phyloP scores from a whole-genome alignment of 2,329 filamentous ascomycete genomes.

The Trichoderma sp. region DNA sequence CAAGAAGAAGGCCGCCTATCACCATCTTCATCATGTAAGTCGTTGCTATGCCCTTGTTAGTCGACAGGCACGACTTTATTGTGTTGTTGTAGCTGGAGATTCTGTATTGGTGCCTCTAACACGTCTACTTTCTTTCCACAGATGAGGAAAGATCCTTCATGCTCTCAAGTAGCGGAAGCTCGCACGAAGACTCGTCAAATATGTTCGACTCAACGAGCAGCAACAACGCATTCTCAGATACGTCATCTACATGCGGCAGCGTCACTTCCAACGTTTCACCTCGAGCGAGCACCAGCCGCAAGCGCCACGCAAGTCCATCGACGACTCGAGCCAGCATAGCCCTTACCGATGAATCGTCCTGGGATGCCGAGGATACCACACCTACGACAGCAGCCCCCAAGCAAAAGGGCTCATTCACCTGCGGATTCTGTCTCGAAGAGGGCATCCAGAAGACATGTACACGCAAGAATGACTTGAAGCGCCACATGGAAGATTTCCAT shows the following conservation, averaged over 20 bases:
- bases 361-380: conserved; percentile 25
- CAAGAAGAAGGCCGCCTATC: conserved; percentile 32
- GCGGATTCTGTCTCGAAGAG: conserved; percentile 43
- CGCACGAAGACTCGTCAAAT: conserved; percentile 36
- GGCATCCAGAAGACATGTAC: conserved; percentile 43
- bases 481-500: conserved; percentile 49
- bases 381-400: conserved; percentile 30
- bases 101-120: background rate
- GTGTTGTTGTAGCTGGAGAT: background rate
- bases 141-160: conserved; percentile 35
- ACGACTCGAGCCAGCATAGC: conserved; percentile 11
- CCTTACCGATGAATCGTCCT: conserved; percentile 23
- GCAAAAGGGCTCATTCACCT: conserved; percentile 39
- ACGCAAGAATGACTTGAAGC: conserved; percentile 48
- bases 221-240: conserved; percentile 39
- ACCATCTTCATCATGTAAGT: conserved; percentile 32
- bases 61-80: background rate
- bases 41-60: background rate
- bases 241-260: conserved; percentile 39
- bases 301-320: conserved; percentile 25
- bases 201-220: conserved; percentile 36
- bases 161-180: conserved; percentile 30
- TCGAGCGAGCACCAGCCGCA: conserved; percentile 35
- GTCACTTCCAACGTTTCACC: conserved; percentile 42
- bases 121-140: conserved; percentile 5